phyloP scores from a whole-genome alignment of 495 filamentous ascomycete genomes.

The Chaetomium cochliodes region DNA sequence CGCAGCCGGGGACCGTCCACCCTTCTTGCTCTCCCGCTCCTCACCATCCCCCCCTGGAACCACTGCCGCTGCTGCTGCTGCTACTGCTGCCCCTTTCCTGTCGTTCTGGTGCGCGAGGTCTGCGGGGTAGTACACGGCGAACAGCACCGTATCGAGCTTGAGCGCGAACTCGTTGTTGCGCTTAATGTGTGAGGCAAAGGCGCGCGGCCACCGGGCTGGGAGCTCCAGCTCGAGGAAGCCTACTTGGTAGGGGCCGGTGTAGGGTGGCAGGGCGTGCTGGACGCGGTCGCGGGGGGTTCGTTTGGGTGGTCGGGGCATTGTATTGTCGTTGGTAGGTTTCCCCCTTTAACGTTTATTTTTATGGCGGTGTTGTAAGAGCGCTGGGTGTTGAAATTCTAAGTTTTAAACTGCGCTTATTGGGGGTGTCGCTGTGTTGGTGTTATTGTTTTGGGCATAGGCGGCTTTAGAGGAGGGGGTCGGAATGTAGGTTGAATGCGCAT shows the following conservation, averaged over 20 bases:
- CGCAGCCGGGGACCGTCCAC: too few relatives aligned
- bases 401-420: background rate
- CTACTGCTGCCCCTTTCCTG: too few relatives aligned
- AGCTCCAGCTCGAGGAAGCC: conserved; percentile 65
- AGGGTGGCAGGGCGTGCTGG: conserved; percentile 58
- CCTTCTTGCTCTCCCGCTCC: too few relatives aligned
- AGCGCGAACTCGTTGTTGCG: conserved; percentile 42
- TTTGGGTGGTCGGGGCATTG: conserved; percentile 16
- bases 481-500: background rate
- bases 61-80: too few relatives aligned
- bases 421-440: background rate
- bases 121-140: conserved; percentile 66
- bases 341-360: too few relatives aligned
- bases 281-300: conserved; percentile 36
- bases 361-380: background rate
- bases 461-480: background rate
- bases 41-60: too few relatives aligned
- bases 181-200: conserved; percentile 44
- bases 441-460: background rate
- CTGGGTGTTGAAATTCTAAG: background rate
- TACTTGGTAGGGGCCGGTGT: conserved; percentile 61
- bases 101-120: conserved; percentile 26
- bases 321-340: background rate
- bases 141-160: conserved; percentile 59
- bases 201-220: conserved; percentile 48